Conservation (phyloP, 768 basidiomycete species). For the Tylopilus subfusipes region DNA sequence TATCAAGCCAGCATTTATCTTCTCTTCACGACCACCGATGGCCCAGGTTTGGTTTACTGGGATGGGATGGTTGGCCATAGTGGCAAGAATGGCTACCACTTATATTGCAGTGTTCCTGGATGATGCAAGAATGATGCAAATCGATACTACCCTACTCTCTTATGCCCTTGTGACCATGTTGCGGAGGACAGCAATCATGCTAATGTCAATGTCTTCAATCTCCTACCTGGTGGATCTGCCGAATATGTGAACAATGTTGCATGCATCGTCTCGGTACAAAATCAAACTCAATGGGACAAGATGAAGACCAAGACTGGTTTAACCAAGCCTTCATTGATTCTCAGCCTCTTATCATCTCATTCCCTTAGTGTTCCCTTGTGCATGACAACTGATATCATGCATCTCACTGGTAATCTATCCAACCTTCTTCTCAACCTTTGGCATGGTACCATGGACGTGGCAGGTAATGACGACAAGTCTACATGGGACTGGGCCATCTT, state of each 20-base stretch:
- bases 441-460: not conserved
- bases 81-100: conserved; percentile 33
- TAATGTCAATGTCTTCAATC: conserved; percentile 26
- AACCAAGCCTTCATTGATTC: conserved; percentile 35
- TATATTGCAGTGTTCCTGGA: conserved; percentile 26
- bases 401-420: not conserved
- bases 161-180: conserved; percentile 27
- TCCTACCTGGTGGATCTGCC: conserved; percentile 2
- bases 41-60: too few relatives aligned
- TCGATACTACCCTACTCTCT: conserved; percentile 34
- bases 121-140: conserved; percentile 20
- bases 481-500: not conserved
- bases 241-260: conserved; percentile 5
- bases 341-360: too few relatives aligned
- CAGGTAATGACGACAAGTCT: not conserved
- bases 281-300: too few relatives aligned
- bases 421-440: not conserved
- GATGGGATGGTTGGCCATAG: conserved; percentile 36
- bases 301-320: conserved; percentile 35
- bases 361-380: too few relatives aligned
- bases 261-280: too few relatives aligned
- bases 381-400: too few relatives aligned
- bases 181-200: conserved; percentile 27
- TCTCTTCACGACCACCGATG: too few relatives aligned
- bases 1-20: not conserved